Percentiles rank a stretch among this genome's conserved stretches.
Conservation (phyloP, 768 basidiomycete genomes). For the Rhodotorula paludigena region DNA sequence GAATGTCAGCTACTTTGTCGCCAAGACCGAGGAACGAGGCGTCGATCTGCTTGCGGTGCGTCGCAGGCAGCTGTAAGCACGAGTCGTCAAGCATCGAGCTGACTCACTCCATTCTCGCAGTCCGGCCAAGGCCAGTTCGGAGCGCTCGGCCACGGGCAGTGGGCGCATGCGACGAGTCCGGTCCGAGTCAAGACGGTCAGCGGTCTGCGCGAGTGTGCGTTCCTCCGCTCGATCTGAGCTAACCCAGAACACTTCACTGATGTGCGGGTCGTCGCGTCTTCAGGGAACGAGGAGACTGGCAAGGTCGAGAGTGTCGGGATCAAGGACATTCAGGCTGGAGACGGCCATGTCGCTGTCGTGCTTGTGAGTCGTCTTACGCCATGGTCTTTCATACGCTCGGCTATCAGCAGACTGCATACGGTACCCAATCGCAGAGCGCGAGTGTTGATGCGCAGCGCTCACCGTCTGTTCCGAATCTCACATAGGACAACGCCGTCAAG, state of each 20-base stretch:
- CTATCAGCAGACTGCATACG: neutral
- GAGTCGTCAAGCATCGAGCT: neutral
- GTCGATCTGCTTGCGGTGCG: constrained; percentile 31
- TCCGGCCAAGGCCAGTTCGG: constrained; percentile 33
- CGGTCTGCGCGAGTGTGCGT: constrained; percentile 77
- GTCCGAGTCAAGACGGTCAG: constrained; percentile 71
- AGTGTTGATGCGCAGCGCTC: neutral
- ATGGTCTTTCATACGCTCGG: too few relatives aligned
- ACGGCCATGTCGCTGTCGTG: constrained; percentile 38
- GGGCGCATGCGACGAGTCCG: constrained; percentile 66
- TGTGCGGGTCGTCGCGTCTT: too few relatives aligned
- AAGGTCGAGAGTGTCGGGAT: constrained; percentile 36
- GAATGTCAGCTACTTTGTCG: constrained; percentile 32
- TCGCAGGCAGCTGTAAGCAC: too few relatives aligned
- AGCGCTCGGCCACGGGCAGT: constrained; percentile 51
- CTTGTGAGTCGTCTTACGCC: constrained; percentile 13
- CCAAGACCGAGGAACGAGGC: constrained; percentile 1
- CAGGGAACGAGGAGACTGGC: constrained; percentile 35
- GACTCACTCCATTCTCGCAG: neutral
- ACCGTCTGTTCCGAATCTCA: neutral
- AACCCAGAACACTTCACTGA: too few relatives aligned
- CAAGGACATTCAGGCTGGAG: constrained; percentile 36
- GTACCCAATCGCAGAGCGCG: neutral
- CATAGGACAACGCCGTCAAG: constrained; percentile 36
- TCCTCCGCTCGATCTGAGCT: neutral